Evolutionary conservation across 192 early-diverging fungal genomes (phyloP), one percentile per base, ranked within the genome.

Genomic region (Backusella westeae): DNA sequence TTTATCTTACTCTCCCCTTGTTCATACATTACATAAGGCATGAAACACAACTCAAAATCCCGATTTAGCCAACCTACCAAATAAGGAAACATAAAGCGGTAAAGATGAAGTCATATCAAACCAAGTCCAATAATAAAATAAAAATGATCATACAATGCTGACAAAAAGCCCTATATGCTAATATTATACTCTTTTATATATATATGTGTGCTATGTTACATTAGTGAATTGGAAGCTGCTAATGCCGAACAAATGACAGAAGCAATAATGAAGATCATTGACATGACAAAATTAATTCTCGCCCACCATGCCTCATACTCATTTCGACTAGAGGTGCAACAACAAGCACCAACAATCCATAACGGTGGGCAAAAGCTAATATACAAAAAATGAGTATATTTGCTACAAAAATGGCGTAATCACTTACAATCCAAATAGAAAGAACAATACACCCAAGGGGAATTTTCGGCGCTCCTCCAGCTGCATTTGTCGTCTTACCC

Each of bases 341-440:
- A 76, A 32, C 75, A 76, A n/a, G 75, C 75, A 49, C 75, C 75
- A 38, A 76, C 32, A 36, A 76, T 69, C 75, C 75, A 76, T 39
- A 76, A 38, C 2, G 52, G 67, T 14, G 75, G 75, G 1, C 38
- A 76, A 17, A 76, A n/a, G 14, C 75, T 69, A n/a, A 35, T 68
- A n/a, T 44, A 23, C 46, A 36, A 38, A 19, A 76, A 29, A 39
- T 65, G 29, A 34, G 12, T 21, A 26, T 12, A 26, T 32, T 4
- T 15, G 14, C 29, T 49, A 23, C 15, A 38, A 56, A 9, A 9
- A 26, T 29, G 17, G 3, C 4, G 17, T 44, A 9, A 39, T 67
- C 21, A 39, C 21, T 70, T 76, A 76, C 75, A 67, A 76, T 23
- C 75, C 75, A 53, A 76, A 76, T 39, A 76, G 42, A 26, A 76